A percentile compares a stretch with the other conserved stretches of the same genome.
These are phyloP conservation scores for Gymnopilus dilepis DNA, from an alignment of 768 basidiomycete genomes.

Conservation along the genomic window DNA sequence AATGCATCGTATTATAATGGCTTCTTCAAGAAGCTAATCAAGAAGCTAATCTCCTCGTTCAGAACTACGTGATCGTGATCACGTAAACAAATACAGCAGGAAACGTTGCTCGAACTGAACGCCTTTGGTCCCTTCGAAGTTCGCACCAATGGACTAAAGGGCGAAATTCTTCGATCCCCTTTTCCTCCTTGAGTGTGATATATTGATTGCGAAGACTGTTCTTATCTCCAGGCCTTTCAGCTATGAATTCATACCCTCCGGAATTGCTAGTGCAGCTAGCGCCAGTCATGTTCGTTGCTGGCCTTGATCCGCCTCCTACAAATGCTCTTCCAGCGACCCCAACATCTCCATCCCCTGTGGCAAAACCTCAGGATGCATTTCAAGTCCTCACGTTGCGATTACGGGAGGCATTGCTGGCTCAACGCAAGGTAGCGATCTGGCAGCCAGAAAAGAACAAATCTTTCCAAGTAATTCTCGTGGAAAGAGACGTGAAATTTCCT, in stretches of 20 bases:
- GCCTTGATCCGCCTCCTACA: slow-evolving; percentile 56
- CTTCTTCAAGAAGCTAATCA: too few species aligned
- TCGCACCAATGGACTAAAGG: too few species aligned
- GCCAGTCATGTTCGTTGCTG: slow-evolving; percentile 95
- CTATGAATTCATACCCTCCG: slow-evolving; percentile 92
- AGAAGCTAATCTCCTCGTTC: too few species aligned
- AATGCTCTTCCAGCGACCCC: slow-evolving; percentile 28
- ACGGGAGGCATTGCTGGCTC: slow-evolving; percentile 68
- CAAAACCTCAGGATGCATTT: slow-evolving; percentile 64
- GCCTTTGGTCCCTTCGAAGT: too few species aligned
- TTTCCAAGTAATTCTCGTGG: slow-evolving; percentile 87
- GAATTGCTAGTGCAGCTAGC: slow-evolving; percentile 89
- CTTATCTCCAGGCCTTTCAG: neutral
- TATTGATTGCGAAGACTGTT: neutral
- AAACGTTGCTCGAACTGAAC: too few species aligned
- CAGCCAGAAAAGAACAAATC: slow-evolving; percentile 71
- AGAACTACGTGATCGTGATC: neutral
- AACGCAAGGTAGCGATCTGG: slow-evolving; percentile 73
- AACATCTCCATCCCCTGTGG: slow-evolving; percentile 28
- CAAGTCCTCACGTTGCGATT: slow-evolving; percentile 60
- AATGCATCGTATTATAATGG: too few species aligned
- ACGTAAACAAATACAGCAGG: neutral
- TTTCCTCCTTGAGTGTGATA: neutral
- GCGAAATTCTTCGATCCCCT: too few species aligned
- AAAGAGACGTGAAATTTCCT: slow-evolving; percentile 84